Conservation (phyloP, 1,139 yeast genomes). For the Magnusiomyces fungicola region DNA sequence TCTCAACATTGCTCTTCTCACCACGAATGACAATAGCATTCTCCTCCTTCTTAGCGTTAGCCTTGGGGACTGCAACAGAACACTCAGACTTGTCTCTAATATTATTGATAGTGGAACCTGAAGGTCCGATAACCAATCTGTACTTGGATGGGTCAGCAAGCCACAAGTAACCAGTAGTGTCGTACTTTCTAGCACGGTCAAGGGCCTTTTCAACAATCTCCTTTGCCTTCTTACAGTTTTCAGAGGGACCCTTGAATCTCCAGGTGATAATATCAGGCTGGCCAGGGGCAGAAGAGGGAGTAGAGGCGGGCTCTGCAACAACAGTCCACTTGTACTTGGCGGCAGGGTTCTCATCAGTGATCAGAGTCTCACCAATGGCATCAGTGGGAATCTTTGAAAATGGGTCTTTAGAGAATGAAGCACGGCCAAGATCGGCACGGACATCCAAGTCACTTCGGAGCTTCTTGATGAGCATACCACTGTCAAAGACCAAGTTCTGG, state of each 20-base stretch:
- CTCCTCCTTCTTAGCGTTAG: slow-evolving; percentile 39
- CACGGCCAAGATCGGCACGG: slow-evolving; percentile 55
- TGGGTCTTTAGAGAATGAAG: slow-evolving; percentile 19
- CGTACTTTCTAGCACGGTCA: slow-evolving; percentile 32
- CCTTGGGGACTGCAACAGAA: slow-evolving; percentile 58
- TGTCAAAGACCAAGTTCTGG: slow-evolving; percentile 59
- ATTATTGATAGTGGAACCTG: slow-evolving; percentile 59
- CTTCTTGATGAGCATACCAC: slow-evolving; percentile 57
- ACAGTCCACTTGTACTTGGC: slow-evolving; percentile 27
- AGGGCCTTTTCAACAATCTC: slow-evolving; percentile 30
- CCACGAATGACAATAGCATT: slow-evolving; percentile 30
- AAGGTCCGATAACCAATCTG: slow-evolving; percentile 67
- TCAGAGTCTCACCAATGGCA: slow-evolving; percentile 37
- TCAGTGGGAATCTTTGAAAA: slow-evolving; percentile 37
- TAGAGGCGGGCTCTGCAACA: slow-evolving; percentile 19
- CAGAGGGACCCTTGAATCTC: slow-evolving; percentile 34
- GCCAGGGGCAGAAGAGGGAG: slow-evolving; percentile 30
- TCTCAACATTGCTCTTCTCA: slow-evolving; percentile 39
- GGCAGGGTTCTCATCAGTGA: slow-evolving; percentile 19
- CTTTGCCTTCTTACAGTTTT: slow-evolving; percentile 32
- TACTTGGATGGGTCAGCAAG: slow-evolving; percentile 40
- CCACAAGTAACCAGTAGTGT: slow-evolving; percentile 44
- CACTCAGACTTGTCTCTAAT: slow-evolving; percentile 56
- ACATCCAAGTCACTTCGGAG: slow-evolving; percentile 50
- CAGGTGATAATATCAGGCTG: slow-evolving; percentile 36